Percentiles rank a stretch among this genome's conserved stretches.
phyloP scores from a whole-genome alignment of 2,329 filamentous ascomycete genomes.

The Sordariomycetes sp. region DNA sequence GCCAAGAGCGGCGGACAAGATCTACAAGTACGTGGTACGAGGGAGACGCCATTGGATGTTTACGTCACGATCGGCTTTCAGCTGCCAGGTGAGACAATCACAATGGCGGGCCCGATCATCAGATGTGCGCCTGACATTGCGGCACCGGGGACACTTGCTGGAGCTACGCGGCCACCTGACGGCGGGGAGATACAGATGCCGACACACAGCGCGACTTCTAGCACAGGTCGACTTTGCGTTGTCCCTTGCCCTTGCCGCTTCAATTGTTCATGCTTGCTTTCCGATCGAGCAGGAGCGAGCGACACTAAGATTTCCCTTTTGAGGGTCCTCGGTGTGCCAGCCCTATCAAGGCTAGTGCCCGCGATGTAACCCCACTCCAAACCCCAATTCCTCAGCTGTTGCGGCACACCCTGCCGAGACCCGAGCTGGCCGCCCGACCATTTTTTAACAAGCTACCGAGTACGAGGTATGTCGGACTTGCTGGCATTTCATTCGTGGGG shows the following conservation, averaged over 20 bases:
- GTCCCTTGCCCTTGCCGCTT: too few relatives aligned
- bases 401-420: background rate
- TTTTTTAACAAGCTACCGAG: too few relatives aligned
- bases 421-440: background rate
- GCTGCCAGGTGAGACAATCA: background rate
- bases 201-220: background rate
- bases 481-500: too few relatives aligned
- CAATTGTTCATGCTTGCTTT: background rate
- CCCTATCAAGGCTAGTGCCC: background rate
- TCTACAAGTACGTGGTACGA: background rate
- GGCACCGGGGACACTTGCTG: too few relatives aligned
- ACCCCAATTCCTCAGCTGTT: background rate
- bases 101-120: background rate
- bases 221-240: background rate
- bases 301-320: background rate
- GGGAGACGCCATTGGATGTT: too few relatives aligned
- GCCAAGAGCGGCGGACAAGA: background rate
- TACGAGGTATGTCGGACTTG: too few relatives aligned
- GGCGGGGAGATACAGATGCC: background rate
- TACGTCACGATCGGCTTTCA: too few relatives aligned
- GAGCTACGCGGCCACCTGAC: background rate
- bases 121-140: background rate
- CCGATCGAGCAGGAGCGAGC: background rate
- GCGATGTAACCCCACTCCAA: background rate
- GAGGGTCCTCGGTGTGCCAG: background rate